A percentile compares a stretch with the other conserved stretches of the same genome.
Conservation (phyloP, 208 protist genomes). For the Crithidia thermophila region DNA sequence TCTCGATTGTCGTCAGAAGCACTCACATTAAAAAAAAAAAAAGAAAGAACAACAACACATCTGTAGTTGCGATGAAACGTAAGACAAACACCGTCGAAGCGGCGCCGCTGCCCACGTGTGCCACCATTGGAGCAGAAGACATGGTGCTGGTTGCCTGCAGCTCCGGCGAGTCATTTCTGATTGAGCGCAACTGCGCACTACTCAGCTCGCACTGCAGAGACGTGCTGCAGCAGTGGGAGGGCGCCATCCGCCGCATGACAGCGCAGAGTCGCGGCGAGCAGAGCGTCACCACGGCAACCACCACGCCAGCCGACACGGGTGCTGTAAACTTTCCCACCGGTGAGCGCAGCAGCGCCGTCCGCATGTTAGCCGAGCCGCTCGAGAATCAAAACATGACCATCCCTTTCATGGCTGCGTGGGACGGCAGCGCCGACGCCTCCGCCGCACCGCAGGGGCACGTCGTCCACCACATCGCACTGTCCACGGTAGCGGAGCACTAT, state of each 20-base stretch:
- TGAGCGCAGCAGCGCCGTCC: background rate
- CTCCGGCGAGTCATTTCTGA: conserved; percentile 44
- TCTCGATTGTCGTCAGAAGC: too few species aligned
- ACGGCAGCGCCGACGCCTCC: background rate
- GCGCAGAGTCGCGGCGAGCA: conserved; percentile 5
- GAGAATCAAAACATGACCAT: conserved; percentile 9
- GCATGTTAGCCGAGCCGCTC: background rate
- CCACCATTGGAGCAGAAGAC: conserved; percentile 36
- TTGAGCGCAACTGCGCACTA: conserved; percentile 75
- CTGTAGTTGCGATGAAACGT: conserved; percentile 18
- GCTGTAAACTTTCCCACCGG: background rate
- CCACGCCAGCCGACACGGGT: background rate
- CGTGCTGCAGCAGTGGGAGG: conserved; percentile 31
- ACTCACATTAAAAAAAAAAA: conserved; percentile 23
- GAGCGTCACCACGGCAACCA: background rate
- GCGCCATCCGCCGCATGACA: conserved; percentile 1
- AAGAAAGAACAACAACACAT: background rate
- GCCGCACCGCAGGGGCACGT: background rate
- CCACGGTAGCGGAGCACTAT: conserved; percentile 27
- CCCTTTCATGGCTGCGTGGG: conserved; percentile 24
- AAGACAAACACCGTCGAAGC: conserved; percentile 20
- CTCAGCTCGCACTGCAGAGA: conserved; percentile 52
- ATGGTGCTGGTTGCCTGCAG: conserved; percentile 51
- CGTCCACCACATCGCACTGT: conserved; percentile 20
- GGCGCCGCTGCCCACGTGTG: conserved; percentile 21